Percentiles rank a stretch among this genome's conserved stretches.
Evolutionary conservation across 2,329 filamentous ascomycete species (phyloP).

Genomic region (Aspergillus sp.): DNA sequence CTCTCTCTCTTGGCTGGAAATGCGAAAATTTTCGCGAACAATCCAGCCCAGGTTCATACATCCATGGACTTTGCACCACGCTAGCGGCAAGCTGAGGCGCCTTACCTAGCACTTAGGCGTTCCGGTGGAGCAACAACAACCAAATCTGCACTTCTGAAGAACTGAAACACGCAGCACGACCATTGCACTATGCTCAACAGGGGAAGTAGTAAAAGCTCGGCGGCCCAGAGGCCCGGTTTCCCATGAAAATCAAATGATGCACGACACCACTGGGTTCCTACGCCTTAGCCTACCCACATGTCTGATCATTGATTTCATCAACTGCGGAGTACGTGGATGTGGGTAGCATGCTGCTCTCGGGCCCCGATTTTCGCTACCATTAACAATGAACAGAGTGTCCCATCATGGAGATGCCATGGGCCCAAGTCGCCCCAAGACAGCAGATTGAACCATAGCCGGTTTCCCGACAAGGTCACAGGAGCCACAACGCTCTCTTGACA

Average conservation of each 20-base stretch:
- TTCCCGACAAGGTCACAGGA: background rate
- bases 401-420: background rate
- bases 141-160: background rate
- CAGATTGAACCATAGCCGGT: background rate
- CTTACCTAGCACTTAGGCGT: background rate
- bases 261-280: no score
- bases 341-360: background rate
- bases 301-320: background rate
- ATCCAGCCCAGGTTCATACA: background rate
- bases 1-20: background rate
- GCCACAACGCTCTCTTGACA: background rate
- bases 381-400: background rate
- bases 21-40: background rate
- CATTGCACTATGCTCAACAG: no score
- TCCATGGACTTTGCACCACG: background rate
- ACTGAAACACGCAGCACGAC: no score
- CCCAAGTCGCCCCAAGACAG: background rate
- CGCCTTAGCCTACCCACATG: no score
- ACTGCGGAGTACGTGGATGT: background rate
- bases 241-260: no score
- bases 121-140: background rate
- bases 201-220: no score
- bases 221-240: no score
- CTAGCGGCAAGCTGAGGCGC: background rate
- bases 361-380: constrained; percentile 2